Evolutionary conservation across 2,329 filamentous ascomycete species (phyloP).

Genomic region (Botryotinia globosa): DNA sequence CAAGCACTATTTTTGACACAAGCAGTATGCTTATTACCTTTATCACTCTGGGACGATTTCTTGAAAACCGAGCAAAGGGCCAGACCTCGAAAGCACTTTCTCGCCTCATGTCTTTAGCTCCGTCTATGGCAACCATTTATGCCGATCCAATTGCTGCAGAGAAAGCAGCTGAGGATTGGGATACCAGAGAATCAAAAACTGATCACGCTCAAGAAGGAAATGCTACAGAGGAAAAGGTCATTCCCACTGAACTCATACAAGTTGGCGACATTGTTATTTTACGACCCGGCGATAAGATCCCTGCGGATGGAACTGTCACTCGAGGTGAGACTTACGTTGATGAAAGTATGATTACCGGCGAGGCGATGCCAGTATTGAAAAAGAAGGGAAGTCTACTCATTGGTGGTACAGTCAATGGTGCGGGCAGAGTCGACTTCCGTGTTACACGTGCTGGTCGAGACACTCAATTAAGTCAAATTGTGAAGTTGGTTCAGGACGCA

Average conservation of each 20-base stretch:
- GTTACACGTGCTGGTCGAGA: conserved; percentile 91
- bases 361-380: conserved; percentile 93
- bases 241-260: conserved; percentile 91
- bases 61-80: conserved; percentile 93
- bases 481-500: conserved; percentile 95
- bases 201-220: conserved; percentile 48
- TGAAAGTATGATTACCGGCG: conserved; percentile 98
- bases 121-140: conserved; percentile 96
- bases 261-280: conserved; percentile 91
- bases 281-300: conserved; percentile 93
- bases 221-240: conserved; percentile 75
- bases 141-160: conserved; percentile 89
- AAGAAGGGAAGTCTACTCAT: conserved; percentile 75
- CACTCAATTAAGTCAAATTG: conserved; percentile 96
- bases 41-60: conserved; percentile 82
- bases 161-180: conserved; percentile 82
- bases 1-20: conserved; percentile 91
- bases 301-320: conserved; percentile 83
- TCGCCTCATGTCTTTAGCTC: conserved; percentile 89
- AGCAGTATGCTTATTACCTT: conserved; percentile 99
- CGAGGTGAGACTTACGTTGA: conserved; percentile 91
- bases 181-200: conserved; percentile 48
- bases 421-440: conserved; percentile 85
- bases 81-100: conserved; percentile 94
- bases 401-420: conserved; percentile 92